Evolutionary conservation across 768 basidiomycete species (phyloP), one percentile per base, ranked within the genome.

Genomic region (Coprinopsis strossmayeri): DNA sequence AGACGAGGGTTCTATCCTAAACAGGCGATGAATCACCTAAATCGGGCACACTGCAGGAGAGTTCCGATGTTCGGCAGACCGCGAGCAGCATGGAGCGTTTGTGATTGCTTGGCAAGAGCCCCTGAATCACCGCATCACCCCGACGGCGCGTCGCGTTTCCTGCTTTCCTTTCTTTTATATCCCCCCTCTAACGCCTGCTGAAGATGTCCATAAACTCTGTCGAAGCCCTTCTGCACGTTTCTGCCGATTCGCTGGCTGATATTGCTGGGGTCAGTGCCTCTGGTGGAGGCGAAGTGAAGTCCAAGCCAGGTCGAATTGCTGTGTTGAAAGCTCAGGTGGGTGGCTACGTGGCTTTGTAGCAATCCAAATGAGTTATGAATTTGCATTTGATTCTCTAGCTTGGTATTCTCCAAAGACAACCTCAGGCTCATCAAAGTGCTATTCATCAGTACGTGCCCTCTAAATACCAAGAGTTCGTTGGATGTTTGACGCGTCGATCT

Each of bases 351-450:
- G 30, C 30, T 32, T 15, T 15, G 9, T 15, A 32, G 27, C 3
- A 17, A 30, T 45, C 3, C n/a, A 7, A 11, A 12, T 2, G 18
- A 30, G 2, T 2, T 3, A 3, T 13, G 18, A 45, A n/a, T n/a
- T 26, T 7, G 27, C 17, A 11, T 17, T 38, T 38, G 18, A 21
- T 21, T 5, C 20, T 44, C 35, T 45, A 69, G 69, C 56, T 67
- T 20, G 61, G 56, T 12, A 47, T 66, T 25, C 51, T 69, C 30
- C 59, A 64, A 49, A 45, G 48, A 21, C 54, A 52, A 49, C 55
- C 62, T 20, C 53, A 34, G 27, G 34, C 43, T 21, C 45, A 51
- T 39, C 56, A 58, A 41, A 50, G 39, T 15, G 51, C 57, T 38
- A 53, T 64, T 5, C n/a, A 47, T 27, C n/a, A 37, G 46, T 38